Evolutionary conservation across 108 stramenopile genomes (phyloP), one percentile per base, ranked within the genome.

Genomic region (Cyclotella cryptica): DNA sequence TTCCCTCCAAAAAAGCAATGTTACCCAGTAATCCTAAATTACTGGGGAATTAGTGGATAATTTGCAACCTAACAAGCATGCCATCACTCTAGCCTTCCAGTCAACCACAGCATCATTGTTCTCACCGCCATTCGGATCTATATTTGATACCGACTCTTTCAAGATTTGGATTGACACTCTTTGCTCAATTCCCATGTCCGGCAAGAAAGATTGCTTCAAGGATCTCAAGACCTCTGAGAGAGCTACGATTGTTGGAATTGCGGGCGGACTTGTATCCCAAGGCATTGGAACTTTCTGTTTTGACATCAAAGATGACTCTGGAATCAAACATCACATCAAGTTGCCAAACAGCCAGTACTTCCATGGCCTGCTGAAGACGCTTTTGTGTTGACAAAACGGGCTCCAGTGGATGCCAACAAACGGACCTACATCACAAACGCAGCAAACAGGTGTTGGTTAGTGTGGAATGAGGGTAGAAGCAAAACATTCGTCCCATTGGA

Each of bases 161-260:
- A 29, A 70, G 4, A 78, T 78, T n/a, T 69, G 77, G 10, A 67
- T 78, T 41, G 69, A 78, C 26, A 65, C 41, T 30, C 42, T 42
- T 8, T 60, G 61, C 22, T 78, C 77, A 65, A 21, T n/a, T 40
- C 63, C 69, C 40, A 78, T 70, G 69, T 63, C 60, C 2, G 18
- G 39, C 39, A 52, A 53, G 14, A 18, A 22, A 4, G 17, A 55
- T 42, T 53, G 39, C 14, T 71, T 78, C 35, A 3, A 65, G n/a
- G 52, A 71, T 21, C 59, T 77, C 4, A 11, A 2, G 14, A 39
- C 42, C 0, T 42, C 21, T 24, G 10, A 18, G 11, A 3, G 22
- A 22, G n/a, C 65, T 5, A 35, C 35, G 0, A 44, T 66, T 27
- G 45, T 10, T 1, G 65, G 65, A 24, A 47, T 66, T 27, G 65